phyloP scores from a whole-genome alignment of 2,329 filamentous ascomycete genomes.

The Ophiostoma populinum region DNA sequence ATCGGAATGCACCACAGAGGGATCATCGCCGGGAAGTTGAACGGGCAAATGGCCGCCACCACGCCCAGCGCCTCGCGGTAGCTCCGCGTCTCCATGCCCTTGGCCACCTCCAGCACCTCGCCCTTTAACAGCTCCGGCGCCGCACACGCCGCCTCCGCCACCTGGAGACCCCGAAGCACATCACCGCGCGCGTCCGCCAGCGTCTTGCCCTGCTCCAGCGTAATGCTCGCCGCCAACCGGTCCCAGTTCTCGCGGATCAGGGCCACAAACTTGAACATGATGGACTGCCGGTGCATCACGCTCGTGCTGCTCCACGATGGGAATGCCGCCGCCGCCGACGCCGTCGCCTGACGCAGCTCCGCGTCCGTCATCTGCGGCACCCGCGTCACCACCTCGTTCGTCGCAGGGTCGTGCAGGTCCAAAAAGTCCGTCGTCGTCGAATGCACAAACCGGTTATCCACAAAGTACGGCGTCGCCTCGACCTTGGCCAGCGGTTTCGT shows the following conservation, averaged over 20 bases:
- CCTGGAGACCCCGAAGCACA: constrained; percentile 66
- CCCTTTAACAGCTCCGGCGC: constrained; percentile 71
- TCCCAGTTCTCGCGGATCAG: constrained; percentile 77
- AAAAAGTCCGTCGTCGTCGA: constrained; percentile 58
- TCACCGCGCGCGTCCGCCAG: constrained; percentile 70
- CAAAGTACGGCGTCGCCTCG: constrained; percentile 60
- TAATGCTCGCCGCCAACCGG: constrained; percentile 67
- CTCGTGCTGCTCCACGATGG: constrained; percentile 55
- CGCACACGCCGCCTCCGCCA: constrained; percentile 66
- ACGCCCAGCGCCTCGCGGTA: constrained; percentile 72
- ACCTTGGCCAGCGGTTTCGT: constrained; percentile 40
- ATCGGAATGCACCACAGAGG: constrained; percentile 83
- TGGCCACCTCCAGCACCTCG: constrained; percentile 68
- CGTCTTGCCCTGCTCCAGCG: constrained; percentile 77
- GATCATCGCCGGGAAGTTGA: constrained; percentile 89
- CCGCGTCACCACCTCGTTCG: constrained; percentile 69
- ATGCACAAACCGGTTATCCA: constrained; percentile 61
- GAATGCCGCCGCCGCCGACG: constrained; percentile 60
- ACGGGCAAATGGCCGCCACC: constrained; percentile 71
- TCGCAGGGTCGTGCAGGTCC: constrained; percentile 66
- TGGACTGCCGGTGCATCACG: constrained; percentile 58
- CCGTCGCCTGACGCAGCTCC: constrained; percentile 59
- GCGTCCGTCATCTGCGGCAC: constrained; percentile 67
- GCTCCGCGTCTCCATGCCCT: constrained; percentile 77
- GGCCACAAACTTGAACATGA: constrained; percentile 74